Percentiles rank a stretch among this genome's conserved stretches.
These are phyloP conservation scores for Eremochloa ophiuroides DNA, from an alignment of 176 grass and related monocot species.

Conservation along the genomic window DNA sequence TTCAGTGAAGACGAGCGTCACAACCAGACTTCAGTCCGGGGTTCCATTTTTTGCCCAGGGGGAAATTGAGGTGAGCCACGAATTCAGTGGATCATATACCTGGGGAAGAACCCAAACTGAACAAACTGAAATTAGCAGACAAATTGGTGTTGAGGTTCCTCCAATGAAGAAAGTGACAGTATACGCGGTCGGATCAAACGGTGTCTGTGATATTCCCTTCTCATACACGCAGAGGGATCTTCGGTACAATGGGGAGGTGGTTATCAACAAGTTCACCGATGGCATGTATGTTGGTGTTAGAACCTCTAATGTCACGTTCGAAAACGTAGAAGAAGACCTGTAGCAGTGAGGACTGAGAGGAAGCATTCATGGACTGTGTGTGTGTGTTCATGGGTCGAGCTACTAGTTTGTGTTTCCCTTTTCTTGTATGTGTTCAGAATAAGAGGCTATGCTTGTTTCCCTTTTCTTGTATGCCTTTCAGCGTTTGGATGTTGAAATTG, in stretches of 20 bases:
- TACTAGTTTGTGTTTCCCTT: not conserved
- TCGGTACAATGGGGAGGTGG: not conserved
- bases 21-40: not conserved
- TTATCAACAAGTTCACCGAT: not conserved
- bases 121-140: not conserved
- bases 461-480: no score
- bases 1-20: not conserved
- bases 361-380: not conserved
- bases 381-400: not conserved
- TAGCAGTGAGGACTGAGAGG: not conserved
- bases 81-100: not conserved
- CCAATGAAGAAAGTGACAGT: conserved; percentile 1
- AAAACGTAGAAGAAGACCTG: not conserved
- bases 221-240: conserved; percentile 13
- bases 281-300: not conserved
- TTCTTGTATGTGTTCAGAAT: not conserved
- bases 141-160: not conserved
- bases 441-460: not conserved
- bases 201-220: conserved; percentile 5
- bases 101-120: not conserved
- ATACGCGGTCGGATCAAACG: not conserved
- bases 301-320: not conserved
- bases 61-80: not conserved
- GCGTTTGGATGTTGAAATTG: no score
- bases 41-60: not conserved